Conservation (phyloP, 768 basidiomycete species). For the Rhizopogon vesiculosus region DNA sequence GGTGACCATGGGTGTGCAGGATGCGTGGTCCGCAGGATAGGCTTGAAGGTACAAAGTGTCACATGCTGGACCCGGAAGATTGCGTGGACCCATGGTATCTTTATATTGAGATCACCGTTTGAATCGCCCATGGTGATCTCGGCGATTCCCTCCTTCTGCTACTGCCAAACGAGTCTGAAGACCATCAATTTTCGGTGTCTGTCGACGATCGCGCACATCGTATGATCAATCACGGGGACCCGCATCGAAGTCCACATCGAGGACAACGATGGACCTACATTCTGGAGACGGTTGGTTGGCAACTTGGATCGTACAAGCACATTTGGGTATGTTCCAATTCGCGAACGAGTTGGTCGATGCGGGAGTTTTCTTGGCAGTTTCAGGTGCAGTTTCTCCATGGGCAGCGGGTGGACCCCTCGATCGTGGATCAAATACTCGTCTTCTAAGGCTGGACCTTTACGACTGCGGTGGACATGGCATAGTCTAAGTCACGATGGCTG, state of each 20-base stretch:
- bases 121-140: slow-evolving; percentile 2
- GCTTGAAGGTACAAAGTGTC: too few species aligned
- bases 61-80: too few species aligned
- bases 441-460: neutral
- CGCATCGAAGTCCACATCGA: neutral
- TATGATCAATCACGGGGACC: neutral
- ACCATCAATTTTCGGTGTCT: neutral
- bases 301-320: neutral
- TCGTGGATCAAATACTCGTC: neutral
- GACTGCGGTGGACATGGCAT: neutral
- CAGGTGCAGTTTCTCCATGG: neutral
- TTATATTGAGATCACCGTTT: slow-evolving; percentile 2
- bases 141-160: neutral
- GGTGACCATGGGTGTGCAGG: neutral
- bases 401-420: neutral
- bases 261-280: neutral
- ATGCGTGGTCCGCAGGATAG: neutral
- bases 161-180: neutral
- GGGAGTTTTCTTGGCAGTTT: neutral
- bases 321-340: neutral
- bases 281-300: neutral
- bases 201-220: neutral
- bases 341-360: neutral
- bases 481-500: neutral
- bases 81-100: neutral